Evolutionary conservation across 1,284 basidiomycete genomes (phyloP), one percentile per base, ranked within the genome.

Genomic region (Coniferiporia weirii): DNA sequence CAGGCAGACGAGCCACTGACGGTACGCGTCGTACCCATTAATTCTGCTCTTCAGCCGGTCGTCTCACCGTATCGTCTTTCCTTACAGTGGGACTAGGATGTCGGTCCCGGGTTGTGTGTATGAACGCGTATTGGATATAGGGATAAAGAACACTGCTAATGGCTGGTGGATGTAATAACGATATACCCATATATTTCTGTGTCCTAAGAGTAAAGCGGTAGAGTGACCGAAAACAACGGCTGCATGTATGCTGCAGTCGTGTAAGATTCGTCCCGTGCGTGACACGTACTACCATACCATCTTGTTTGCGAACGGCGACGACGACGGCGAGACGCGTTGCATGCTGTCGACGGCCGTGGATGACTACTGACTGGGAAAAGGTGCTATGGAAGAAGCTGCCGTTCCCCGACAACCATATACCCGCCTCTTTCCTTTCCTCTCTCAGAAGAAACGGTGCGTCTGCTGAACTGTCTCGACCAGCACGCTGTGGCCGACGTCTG

Each of bases 371-470:
- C 20, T 96, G 93, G 91, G 83, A 87, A 69, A 90, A 87, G 68
- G 78, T 91, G n/a, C 81, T 98, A 17, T 97, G 93, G 93, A 85
- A 85, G 68, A 75, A 72, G 62, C 89, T 90, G 68, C 76, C 81
- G 4, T 90, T 81, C 69, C 84, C 90, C 13, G 95, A 97, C 73
- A 94, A 95, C 70, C 84, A 93, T 73, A 87, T 97, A 54, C 89
- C 91, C 9, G 73, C 75, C 1, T 78, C 83, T 8, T 97, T 96
- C 71, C 79, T 96, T 53, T 83, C 87, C 1, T 87, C 91, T 61
- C 74, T 97, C 61, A 79, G 79, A 67, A 82, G 75, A 70, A 91
- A 95, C 70, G 80, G 93, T 95, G 70, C 72, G 88, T 77, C 19
- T 9, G 52, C 43, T 22, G 2, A 20, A 13, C 12, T 36, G 17